Evolutionary conservation across 208 protist genomes (phyloP).

Genomic region (Hexamita inflata): DNA sequence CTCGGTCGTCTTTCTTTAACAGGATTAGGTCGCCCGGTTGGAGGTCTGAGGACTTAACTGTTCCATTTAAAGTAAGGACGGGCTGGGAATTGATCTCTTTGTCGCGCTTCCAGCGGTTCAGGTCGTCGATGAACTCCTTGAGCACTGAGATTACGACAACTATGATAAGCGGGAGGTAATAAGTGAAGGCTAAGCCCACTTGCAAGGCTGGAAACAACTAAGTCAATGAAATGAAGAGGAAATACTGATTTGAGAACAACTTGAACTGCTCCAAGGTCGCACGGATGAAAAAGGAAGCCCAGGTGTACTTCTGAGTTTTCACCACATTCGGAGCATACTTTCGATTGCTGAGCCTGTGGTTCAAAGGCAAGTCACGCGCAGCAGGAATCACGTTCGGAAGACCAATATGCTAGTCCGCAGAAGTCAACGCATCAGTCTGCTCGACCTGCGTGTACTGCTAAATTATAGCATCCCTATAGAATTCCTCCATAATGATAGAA

Average conservation of each 20-base stretch:
- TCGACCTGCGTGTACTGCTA: too few species aligned
- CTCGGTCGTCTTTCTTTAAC: slow-evolving; percentile 68
- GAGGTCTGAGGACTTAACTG: slow-evolving; percentile 52
- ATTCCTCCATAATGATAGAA: too few species aligned
- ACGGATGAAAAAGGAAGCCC: slow-evolving; percentile 53
- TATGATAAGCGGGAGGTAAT: slow-evolving; percentile 70
- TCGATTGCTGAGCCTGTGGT: too few species aligned
- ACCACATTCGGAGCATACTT: slow-evolving; percentile 54
- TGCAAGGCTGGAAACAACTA: slow-evolving; percentile 54
- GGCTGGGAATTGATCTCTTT: slow-evolving; percentile 29
- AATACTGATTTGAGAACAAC: slow-evolving; percentile 63
- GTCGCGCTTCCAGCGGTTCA: slow-evolving; percentile 68
- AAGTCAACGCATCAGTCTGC: too few species aligned
- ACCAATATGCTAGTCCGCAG: too few species aligned
- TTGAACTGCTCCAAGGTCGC: slow-evolving; percentile 57
- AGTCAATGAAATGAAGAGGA: slow-evolving; percentile 53
- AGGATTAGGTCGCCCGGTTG: slow-evolving; percentile 73
- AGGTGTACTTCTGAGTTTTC: slow-evolving; percentile 56
- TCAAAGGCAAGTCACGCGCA: too few species aligned
- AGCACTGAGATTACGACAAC: slow-evolving; percentile 65
- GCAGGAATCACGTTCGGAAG: too few species aligned
- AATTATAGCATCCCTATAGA: too few species aligned
- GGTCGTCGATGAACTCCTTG: slow-evolving; percentile 81
- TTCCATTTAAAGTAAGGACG: neutral
- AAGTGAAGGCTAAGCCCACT: slow-evolving; percentile 76